phyloP scores from a whole-genome alignment of 225 moss, liverwort and hornwort genomes.

The Bryum argenteum region DNA sequence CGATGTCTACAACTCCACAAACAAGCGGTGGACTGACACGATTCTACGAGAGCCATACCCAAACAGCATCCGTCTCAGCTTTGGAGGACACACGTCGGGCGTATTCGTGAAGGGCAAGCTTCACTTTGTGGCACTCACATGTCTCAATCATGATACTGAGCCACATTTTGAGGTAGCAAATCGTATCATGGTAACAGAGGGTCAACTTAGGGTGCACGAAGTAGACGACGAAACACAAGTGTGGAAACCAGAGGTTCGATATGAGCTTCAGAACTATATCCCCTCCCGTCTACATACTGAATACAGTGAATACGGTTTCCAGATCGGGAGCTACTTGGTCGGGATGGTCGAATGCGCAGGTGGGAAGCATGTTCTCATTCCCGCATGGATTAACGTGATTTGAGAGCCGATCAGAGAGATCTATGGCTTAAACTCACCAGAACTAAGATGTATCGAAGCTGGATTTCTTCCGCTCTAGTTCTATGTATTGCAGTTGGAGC shows the following conservation, averaged over 20 bases:
- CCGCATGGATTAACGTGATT: neutral
- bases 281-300: no score
- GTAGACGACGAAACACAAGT: neutral
- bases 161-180: no score
- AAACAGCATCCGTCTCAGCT: no score
- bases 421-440: no score
- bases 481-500: neutral
- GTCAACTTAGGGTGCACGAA: neutral
- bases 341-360: neutral
- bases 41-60: neutral
- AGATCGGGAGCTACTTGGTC: neutral
- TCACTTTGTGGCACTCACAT: neutral
- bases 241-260: neutral
- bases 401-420: no score
- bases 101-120: fast-evolving
- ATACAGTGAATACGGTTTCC: neutral
- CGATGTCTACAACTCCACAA: neutral
- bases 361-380: neutral
- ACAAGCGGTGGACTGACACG: neutral
- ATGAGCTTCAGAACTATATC: neutral
- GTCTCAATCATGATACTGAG: no score
- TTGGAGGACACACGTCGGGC: neutral
- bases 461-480: neutral
- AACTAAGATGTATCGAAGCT: no score
- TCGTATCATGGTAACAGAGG: neutral